Conservation (phyloP, 441 rosid species). For the Sinapis alba region DNA sequence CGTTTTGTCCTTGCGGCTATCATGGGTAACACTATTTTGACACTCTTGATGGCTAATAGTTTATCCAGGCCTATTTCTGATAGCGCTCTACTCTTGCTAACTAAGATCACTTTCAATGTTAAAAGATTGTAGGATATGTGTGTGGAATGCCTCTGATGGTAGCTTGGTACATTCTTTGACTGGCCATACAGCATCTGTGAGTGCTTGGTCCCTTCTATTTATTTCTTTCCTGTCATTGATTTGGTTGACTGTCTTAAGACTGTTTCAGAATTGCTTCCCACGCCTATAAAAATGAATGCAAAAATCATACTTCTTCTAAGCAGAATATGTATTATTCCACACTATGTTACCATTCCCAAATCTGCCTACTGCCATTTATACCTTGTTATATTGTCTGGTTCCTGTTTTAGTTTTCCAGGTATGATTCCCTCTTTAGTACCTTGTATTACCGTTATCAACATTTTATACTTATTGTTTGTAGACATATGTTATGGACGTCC, state of each 20-base stretch:
- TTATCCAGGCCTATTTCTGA: slow-evolving; percentile 4
- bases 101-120: slow-evolving; percentile 22
- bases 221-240: slow-evolving; percentile 14
- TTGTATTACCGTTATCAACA: slow-evolving; percentile 25
- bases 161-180: slow-evolving; percentile 95
- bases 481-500: slow-evolving; percentile 99
- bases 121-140: slow-evolving; percentile 99
- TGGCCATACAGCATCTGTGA: slow-evolving; percentile 96
- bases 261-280: background rate
- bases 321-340: background rate
- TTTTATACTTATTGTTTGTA: slow-evolving; percentile 42
- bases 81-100: slow-evolving; percentile 19
- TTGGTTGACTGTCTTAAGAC: slow-evolving; percentile 21
- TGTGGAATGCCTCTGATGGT: slow-evolving; percentile 99
- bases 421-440: slow-evolving; percentile 1
- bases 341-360: background rate
- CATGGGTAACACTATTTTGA: slow-evolving; percentile 71
- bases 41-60: slow-evolving; percentile 21
- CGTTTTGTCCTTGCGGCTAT: slow-evolving; percentile 99
- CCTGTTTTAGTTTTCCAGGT: slow-evolving; percentile 21
- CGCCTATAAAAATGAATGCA: background rate
- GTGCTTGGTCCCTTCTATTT: slow-evolving; percentile 41
- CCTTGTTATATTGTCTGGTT: slow-evolving; percentile 3
- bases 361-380: background rate
- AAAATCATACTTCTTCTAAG: slow-evolving; percentile 7